Base-by-base conservation (phyloP, 768 basidiomycete genomes). In the Wakefieldia striispora region DNA sequence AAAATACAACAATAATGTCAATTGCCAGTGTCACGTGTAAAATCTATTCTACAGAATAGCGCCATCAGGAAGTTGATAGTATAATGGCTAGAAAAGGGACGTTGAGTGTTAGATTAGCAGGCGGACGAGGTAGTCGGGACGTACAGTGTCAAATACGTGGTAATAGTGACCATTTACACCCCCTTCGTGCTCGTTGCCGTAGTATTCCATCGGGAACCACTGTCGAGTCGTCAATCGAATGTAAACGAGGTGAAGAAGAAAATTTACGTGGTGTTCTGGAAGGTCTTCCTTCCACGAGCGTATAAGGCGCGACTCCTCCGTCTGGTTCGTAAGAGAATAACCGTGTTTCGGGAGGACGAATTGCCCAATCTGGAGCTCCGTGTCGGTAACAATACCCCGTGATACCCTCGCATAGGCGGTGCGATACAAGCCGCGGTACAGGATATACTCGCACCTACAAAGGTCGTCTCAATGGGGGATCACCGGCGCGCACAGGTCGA, bases 281-380 rank as follows among this genome's bases (percentile, higher is more conserved):
- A 93, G 69, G 20, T 79, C 77, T 54, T 86, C 83, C 58, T 90
- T 90, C 51, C 68, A 75, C 1, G 80, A 71, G 39, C 88, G 80
- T 44, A 83, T 65, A 65, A 92, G 89, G 41, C 86, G 76, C 3
- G 86, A 83, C 16, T 75, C 72, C 42, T 76, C 66, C 0, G 81
- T 75, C 17, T 88, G 82, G 56, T 91, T 80, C 20, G 72, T 71
- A 4, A 83, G 77, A 16, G 64, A 63, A 51, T 65, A 59, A 0
- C 80, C 84, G 47, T 82, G 75, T 40, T 71, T 75, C 0, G 91
- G 90, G 4, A 94, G 63, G 42, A 88, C 76, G 61, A 93, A 95
- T 65, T 89, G 90, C 11, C 84, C 91, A 33, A 95, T 81, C 68
- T 93, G 93, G 44, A 93, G 75, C 61, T 95, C 91, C 1, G 93